phyloP scores from a whole-genome alignment of 164 flowering plant genomes.

The Brasenia schreberi region DNA sequence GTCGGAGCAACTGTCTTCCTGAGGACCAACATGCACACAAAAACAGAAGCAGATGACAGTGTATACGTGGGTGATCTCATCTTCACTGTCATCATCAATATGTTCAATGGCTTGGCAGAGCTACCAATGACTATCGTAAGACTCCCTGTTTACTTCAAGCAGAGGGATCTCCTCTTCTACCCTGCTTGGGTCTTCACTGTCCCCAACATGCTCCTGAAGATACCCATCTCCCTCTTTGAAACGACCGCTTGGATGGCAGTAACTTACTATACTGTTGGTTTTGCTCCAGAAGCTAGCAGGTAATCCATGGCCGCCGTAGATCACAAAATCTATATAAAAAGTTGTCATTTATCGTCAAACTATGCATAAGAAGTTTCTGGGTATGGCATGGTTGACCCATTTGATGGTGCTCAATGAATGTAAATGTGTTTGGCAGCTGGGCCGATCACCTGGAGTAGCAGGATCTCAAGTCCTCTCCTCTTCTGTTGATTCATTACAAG shows the following conservation, averaged over 20 bases:
- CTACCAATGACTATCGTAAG: constrained; percentile 11
- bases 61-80: constrained; percentile 9
- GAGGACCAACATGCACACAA: constrained; percentile 7
- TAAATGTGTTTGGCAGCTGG: neutral
- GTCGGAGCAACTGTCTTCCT: constrained; percentile 8
- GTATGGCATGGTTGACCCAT: neutral
- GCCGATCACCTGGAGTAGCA: neutral
- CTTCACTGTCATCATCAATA: neutral
- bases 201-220: constrained; percentile 53
- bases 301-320: constrained; percentile 3
- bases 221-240: constrained; percentile 40
- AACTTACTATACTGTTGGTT: constrained; percentile 47
- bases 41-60: constrained; percentile 2
- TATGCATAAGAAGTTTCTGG: neutral
- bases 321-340: neutral
- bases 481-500: too few species aligned
- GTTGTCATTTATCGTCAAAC: neutral
- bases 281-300: constrained; percentile 40
- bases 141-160: constrained; percentile 35
- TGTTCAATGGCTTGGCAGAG: constrained; percentile 9
- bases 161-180: constrained; percentile 36
- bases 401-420: neutral
- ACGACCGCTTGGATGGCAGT: constrained; percentile 34
- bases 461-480: too few species aligned
- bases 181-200: constrained; percentile 48